Percentiles rank a stretch among this genome's conserved stretches.
Conservation (phyloP, 1,139 yeast genomes). For the Diutina sp. region DNA sequence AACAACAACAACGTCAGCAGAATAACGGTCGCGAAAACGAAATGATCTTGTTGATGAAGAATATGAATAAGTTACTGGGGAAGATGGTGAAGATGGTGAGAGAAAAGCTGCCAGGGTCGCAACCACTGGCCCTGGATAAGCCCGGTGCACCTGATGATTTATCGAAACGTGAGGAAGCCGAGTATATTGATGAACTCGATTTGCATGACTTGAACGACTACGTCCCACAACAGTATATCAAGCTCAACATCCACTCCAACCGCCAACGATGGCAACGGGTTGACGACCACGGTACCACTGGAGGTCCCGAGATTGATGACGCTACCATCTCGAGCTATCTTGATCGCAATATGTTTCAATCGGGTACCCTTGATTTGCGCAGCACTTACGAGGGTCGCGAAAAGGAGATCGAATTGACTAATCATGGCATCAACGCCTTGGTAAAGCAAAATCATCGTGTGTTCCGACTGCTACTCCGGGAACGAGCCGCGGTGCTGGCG, state of each 20-base stretch:
- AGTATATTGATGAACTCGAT: constrained; percentile 36
- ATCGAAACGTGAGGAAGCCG: constrained; percentile 17
- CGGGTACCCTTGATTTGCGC: constrained; percentile 20
- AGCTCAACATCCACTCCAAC: constrained; percentile 29
- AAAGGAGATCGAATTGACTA: constrained; percentile 33
- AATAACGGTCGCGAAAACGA: constrained; percentile 30
- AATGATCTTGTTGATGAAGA: constrained; percentile 61
- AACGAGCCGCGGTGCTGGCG: neutral
- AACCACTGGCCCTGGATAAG: neutral
- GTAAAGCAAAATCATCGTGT: constrained; percentile 45
- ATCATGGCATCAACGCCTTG: constrained; percentile 34
- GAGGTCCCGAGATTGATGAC: constrained; percentile 4
- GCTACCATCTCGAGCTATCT: constrained; percentile 11
- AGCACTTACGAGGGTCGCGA: constrained; percentile 22
- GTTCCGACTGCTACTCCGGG: constrained; percentile 13
- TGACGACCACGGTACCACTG: neutral
- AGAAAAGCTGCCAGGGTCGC: constrained; percentile 13
- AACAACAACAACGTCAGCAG: constrained; percentile 22
- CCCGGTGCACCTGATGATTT: neutral
- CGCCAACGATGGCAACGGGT: constrained; percentile 6
- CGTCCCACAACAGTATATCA: constrained; percentile 39
- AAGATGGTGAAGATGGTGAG: constrained; percentile 55
- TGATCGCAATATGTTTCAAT: constrained; percentile 9
- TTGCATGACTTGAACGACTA: constrained; percentile 50
- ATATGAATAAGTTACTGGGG: constrained; percentile 81